These are phyloP conservation scores for Backusella tarrabulga DNA, from an alignment of 192 early-diverging fungal genomes.

Conservation along the genomic window DNA sequence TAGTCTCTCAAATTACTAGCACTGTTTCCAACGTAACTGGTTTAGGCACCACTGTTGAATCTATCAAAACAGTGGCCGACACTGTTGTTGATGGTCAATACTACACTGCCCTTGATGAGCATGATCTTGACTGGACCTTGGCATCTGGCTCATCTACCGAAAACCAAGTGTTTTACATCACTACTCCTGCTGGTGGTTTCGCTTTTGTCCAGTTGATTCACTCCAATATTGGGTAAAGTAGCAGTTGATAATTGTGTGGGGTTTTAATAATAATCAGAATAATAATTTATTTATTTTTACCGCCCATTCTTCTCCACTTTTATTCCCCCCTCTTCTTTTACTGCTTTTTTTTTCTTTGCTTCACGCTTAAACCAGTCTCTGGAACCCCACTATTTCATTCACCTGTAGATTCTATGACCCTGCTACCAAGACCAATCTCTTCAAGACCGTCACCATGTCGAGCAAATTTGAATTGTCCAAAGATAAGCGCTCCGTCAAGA, in stretches of 20 bases:
- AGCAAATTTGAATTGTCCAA: conserved; percentile 65
- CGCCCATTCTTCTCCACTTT: background rate
- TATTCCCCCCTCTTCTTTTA: background rate
- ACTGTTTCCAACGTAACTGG: conserved; percentile 35
- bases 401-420: conserved; percentile 71
- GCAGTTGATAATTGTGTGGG: background rate
- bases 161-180: conserved; percentile 85
- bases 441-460: conserved; percentile 70
- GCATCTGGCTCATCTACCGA: conserved; percentile 80
- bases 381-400: conserved; percentile 68
- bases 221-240: conserved; percentile 71
- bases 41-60: conserved; percentile 23
- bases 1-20: conserved; percentile 35
- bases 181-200: conserved; percentile 68
- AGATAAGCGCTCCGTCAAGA: conserved; percentile 73
- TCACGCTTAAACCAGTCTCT: conserved; percentile 17
- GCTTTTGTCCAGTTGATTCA: conserved; percentile 91
- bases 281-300: background rate
- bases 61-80: conserved; percentile 36
- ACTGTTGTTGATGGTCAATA: conserved; percentile 40
- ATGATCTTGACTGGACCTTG: conserved; percentile 70
- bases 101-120: conserved; percentile 46
- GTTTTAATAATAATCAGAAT: background rate
- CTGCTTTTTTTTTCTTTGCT: conserved; percentile 5
- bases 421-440: conserved; percentile 63